Evolutionary conservation across 1,284 basidiomycete genomes (phyloP), one percentile per base, ranked within the genome.

Genomic region (Boletus hoseneyae): DNA sequence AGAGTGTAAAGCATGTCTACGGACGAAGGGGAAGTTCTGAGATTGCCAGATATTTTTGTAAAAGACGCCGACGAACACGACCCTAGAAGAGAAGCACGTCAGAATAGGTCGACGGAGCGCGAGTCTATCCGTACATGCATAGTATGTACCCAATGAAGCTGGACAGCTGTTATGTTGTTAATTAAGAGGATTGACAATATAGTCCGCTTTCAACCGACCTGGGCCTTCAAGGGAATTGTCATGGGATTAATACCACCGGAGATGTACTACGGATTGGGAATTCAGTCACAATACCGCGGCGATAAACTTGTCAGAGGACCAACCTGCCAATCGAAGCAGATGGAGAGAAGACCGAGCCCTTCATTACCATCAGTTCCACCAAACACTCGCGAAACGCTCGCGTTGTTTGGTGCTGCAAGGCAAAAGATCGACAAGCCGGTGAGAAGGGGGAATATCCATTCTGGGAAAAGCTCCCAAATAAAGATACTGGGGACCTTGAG

Each of bases 301-400:
- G 8, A 9, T 8, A 5, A 3, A 25, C 19, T 16, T 4, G 2
- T 5, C 4, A 16, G 4, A 37, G 42, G 47, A 62, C 53, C 36
- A 45, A 66, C 62, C 65, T 66, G 74, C 80, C 82, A 85, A 60
- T 85, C 81, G 38, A 84, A 73, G 55, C 73, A 79, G 52, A 82
- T 60, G 7, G 75, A 71, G 18, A 79, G 30, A 32, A 32, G 30
- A 32, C 30, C 30, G 30, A 32, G 30, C 13, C 30, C 30, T 32
- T 32, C 30, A 32, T 32, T 32, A 13, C 30, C 30, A 15, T 32
- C 6, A 13, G 12, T 13, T 32, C 30, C 30, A 32, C 30, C 30
- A 15, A 32, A 32, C 11, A 32, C 30, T 15, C 30, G 30, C 30
- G 30, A 32, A 15, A 32, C 30, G 11, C 12, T 32, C 12, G 30